Base-by-base conservation (phyloP, 495 filamentous ascomycete genomes). In the Penicillium tannophilum region DNA sequence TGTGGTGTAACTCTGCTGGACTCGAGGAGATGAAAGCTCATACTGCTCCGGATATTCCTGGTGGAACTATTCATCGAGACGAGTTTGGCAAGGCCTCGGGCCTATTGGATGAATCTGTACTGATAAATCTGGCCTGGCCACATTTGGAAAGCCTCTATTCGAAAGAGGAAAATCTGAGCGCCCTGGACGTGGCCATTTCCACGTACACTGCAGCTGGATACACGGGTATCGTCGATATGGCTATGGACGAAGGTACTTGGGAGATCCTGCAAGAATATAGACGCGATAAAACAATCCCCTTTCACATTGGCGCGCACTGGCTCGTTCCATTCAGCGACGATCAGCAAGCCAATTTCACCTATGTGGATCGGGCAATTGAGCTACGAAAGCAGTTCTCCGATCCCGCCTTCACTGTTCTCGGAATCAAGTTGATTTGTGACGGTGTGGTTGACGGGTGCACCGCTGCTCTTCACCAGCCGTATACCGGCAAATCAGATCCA, bases 351-450 rank as follows among this genome's bases (percentile, higher is more conserved):
- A 67, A 68, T n/a, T 57, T 70, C 46, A 44, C 31, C 30, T 60
- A 58, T 50, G 81, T 89, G 0, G 83, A 88, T 31, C 76, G 81
- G 11, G 86, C 86, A 0, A 82, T 84, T 43, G 83, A 82, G 58
- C 66, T 88, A 3, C 73, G 76, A 17, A 48, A 58, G 10, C 50
- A 79, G 51, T 84, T 75, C 62, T 83, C 82, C 52, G 67, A 71
- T 3, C 84, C 82, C 0, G 78, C 83, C 44, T 84, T 85, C 50
- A 73, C 82, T 30, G 70, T 89, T 16, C 78, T 82, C 2, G 86
- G 86, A n/a, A 82, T 88, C 62, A 89, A 89, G 59, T 72, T 89
- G 20, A 88, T 89, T 44, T 85, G 84, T 56, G 86, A 89, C 55
- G 86, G 86, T 1, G 83, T 88, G 9, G 75, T 89, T 45, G 86